Base-by-base conservation (phyloP, 331 rosid species). In the Malus hybrid region DNA sequence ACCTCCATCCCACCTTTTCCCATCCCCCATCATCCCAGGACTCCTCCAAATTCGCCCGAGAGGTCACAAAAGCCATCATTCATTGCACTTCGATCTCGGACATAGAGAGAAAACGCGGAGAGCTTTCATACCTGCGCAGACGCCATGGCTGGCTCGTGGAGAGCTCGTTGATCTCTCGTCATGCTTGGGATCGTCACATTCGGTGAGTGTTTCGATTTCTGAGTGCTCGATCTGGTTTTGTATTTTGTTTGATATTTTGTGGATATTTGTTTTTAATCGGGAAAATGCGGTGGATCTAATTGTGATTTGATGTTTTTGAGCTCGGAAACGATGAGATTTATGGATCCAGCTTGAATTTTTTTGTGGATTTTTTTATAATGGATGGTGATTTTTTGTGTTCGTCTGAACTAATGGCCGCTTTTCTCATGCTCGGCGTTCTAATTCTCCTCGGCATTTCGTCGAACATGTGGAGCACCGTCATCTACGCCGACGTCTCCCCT, bases 131-230 rank as follows among this genome's bases (percentile, higher is more conserved):
- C 29, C 20, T 27, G 11, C 29, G 2, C 29, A 52, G 71, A 52
- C 74, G 74, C 81, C 60, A 93, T 93, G 98, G 84, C 88, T 85
- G 84, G 88, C 90, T 93, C 93, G 64, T 76, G 83, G 81, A 75
- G 87, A 81, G 80, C 87, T n/a, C 82, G 90, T 52, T 82, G 81
- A 36, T 85, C 97, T 76, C 68, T 90, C 72, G 48, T 86, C 75
- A 83, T 88, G 32, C 81, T 90, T 0, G 93, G 91, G 20, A 87
- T 93, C 70, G 73, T 93, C 31, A 76, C 82, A 6, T 75, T 90
- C 12, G 98, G 98, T 93, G 59, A 77, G 24, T 77, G 76, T 55
- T 68, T 14, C 44, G 20, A 61, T 57, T 65, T 59, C 1, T 7
- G n/a, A 29, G 65, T 42, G 5, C 59, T 80, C 78, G 87, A 88